A percentile compares a stretch with the other conserved stretches of the same genome.
These are phyloP conservation scores for Annulohypoxylon bovei DNA, from an alignment of 495 filamentous ascomycete genomes.

Conservation along the genomic window DNA sequence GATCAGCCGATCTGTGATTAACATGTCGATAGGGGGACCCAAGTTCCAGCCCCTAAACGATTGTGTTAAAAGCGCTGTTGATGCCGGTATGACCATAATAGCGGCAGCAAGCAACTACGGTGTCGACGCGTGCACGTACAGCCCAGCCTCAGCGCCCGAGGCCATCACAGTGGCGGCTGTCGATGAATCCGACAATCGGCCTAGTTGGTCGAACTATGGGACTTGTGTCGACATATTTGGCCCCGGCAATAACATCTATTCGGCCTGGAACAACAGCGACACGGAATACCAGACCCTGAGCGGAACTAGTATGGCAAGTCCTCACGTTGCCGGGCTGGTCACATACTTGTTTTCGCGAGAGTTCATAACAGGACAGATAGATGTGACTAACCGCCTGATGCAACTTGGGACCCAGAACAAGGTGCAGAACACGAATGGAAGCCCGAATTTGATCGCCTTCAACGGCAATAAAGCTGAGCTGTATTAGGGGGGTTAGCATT, in stretches of 20 bases:
- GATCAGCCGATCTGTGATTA: constrained; percentile 50
- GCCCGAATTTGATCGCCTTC: constrained; percentile 35
- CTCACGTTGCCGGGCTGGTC: constrained; percentile 54
- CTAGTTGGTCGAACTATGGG: constrained; percentile 60
- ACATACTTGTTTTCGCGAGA: constrained; percentile 51
- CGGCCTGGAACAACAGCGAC: constrained; percentile 50
- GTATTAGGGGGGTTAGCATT: too few relatives aligned
- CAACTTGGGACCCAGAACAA: constrained; percentile 24
- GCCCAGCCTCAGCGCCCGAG: constrained; percentile 56
- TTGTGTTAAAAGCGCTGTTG: constrained; percentile 48
- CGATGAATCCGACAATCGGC: constrained; percentile 41
- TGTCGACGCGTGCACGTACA: constrained; percentile 47
- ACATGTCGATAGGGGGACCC: constrained; percentile 56
- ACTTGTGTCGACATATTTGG: constrained; percentile 50
- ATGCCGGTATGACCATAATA: constrained; percentile 53
- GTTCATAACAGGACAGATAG: constrained; percentile 15
- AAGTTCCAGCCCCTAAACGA: constrained; percentile 54
- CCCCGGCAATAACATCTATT: constrained; percentile 41
- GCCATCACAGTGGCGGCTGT: constrained; percentile 63
- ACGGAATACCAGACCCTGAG: constrained; percentile 53
- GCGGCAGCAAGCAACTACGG: constrained; percentile 57
- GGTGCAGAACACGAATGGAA: constrained; percentile 32
- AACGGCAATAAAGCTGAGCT: constrained; percentile 36
- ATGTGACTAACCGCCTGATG: constrained; percentile 13
- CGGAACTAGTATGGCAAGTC: constrained; percentile 57